Base-by-base conservation (phyloP, 2,329 filamentous ascomycete genomes). In the Fusarium subglutinans region DNA sequence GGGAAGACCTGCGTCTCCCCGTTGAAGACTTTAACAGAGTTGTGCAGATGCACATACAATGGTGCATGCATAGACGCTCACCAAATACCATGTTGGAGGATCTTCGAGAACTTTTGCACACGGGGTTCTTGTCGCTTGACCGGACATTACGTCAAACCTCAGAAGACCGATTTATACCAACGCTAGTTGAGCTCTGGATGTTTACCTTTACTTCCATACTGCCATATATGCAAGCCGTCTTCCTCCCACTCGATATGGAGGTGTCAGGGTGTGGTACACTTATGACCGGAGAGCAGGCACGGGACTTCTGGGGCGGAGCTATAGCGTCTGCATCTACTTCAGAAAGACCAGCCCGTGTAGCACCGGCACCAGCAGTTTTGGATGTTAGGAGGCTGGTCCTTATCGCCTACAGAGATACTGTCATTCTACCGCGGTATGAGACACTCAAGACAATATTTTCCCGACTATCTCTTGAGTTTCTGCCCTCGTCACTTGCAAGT, bases 201-300 rank as follows among this genome's bases (percentile, higher is more conserved):
- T 91, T 96, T 53, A 95, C 96, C 1, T 98, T 98, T 78, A 96
- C 94, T 6, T 93, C 90, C 12, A 94, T 98, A 43, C 84, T 98
- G 10, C 96, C 96, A 0, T 98, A 98, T 79, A 91, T 99, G 77
- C 96, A 98, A 84, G 95, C 96, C 3, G 95, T 98, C 2, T 98
- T 99, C 80, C 85, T 99, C 4, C 96, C 95, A 0, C 85, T 99
- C 3, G 96, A 99, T 79, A 89, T 98, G 17, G 96, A 99, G 80
- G 97, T 99, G 80, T 92, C 94, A 60, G 96, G 96, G 11, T 89
- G 89, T 53, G 96, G 96, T 22, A 87, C 90, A 1, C 89, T 98
- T 63, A 92, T 98, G 89, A 91, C 89, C 2, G 82, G 89, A 1
- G 91, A 94, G 10, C 92, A 97, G 82, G 93, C 95, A 9, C 90